Conservation (phyloP, 306 rosid genomes). For the Spatholobus suberectus region DNA sequence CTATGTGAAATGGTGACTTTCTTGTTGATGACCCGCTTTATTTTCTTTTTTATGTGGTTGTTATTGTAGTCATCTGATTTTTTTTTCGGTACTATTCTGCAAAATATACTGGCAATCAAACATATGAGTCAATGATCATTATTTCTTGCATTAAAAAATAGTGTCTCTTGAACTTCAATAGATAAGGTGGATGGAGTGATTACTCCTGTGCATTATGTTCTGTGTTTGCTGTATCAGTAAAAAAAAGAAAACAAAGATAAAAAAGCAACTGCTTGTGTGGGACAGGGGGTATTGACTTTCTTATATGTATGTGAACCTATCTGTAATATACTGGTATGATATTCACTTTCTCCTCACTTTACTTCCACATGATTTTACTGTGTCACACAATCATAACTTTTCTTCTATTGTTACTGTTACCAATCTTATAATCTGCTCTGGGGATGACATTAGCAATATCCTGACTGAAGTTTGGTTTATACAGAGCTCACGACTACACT, state of each 20-base stretch:
- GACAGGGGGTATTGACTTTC: background rate
- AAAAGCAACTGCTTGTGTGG: background rate
- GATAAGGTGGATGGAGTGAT: slow-evolving; percentile 25
- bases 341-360: slow-evolving; percentile 32
- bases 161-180: background rate
- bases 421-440: background rate
- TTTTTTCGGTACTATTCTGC: slow-evolving; percentile 18
- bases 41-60: background rate
- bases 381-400: background rate
- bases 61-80: background rate
- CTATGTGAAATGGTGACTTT: slow-evolving; percentile 27
- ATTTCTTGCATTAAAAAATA: background rate
- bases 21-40: slow-evolving; percentile 9
- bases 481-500: slow-evolving; percentile 93
- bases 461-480: slow-evolving; percentile 43
- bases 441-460: slow-evolving; percentile 28
- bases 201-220: background rate
- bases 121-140: background rate
- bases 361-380: slow-evolving; percentile 22
- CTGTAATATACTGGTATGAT: slow-evolving; percentile 26
- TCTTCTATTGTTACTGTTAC: background rate
- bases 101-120: slow-evolving; percentile 9
- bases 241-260: background rate
- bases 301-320: slow-evolving; percentile 22
- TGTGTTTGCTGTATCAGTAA: slow-evolving; percentile 13